A percentile compares a stretch with the other conserved stretches of the same genome.
phyloP scores from a whole-genome alignment of 495 filamentous ascomycete genomes.

The Aspergillus carlsbadensis region DNA sequence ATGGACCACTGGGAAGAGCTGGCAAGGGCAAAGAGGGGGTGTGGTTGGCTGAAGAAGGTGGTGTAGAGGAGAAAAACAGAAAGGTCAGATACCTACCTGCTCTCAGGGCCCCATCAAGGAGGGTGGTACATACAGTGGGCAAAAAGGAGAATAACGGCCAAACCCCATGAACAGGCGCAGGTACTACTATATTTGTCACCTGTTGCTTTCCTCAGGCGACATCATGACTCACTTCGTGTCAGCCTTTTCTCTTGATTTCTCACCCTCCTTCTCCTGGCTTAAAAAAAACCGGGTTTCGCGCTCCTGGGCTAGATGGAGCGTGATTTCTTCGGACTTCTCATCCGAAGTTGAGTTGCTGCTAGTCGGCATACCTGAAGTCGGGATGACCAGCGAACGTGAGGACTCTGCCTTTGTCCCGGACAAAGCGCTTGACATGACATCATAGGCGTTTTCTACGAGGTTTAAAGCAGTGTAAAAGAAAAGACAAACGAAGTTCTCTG shows the following conservation, averaged over 20 bases:
- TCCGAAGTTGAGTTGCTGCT: no score
- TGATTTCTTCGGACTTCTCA: no score
- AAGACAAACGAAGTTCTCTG: background rate
- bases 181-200: slow-evolving; percentile 41
- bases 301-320: no score
- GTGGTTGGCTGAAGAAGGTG: slow-evolving; percentile 12
- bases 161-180: slow-evolving; percentile 32
- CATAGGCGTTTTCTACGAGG: slow-evolving; percentile 8
- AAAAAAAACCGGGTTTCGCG: background rate
- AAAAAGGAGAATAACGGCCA: slow-evolving; percentile 21
- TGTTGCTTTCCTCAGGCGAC: slow-evolving; percentile 25
- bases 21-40: slow-evolving; percentile 5
- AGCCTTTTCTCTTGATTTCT: slow-evolving; percentile 8
- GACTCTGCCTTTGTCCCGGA: background rate
- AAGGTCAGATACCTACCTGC: slow-evolving; percentile 7
- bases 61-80: slow-evolving; percentile 7
- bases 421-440: slow-evolving; percentile 17
- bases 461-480: background rate
- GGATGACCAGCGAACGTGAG: slow-evolving; percentile 21
- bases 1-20: slow-evolving; percentile 7
- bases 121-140: slow-evolving; percentile 25
- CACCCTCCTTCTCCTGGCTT: background rate
- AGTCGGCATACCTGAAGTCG: slow-evolving; percentile 16
- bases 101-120: slow-evolving; percentile 13
- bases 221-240: slow-evolving; percentile 37